Conservation (phyloP, 139 green algal genomes). For the Tetraselmis chui region DNA sequence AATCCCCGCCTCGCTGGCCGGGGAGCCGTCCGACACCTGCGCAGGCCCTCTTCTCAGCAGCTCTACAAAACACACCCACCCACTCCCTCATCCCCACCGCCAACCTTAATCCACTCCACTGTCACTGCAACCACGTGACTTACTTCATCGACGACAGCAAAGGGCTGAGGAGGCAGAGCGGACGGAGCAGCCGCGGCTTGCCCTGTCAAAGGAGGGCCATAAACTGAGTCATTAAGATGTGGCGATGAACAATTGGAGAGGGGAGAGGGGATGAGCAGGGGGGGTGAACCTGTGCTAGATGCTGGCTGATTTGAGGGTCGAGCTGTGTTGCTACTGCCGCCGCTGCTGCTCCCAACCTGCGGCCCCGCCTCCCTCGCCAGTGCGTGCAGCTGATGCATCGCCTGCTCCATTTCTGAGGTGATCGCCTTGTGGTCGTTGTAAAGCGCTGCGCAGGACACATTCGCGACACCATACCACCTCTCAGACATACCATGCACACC, state of each 20-base stretch:
- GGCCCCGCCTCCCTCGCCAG: slow-evolving; percentile 6
- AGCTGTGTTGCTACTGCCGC: neutral
- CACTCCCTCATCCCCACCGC: no score
- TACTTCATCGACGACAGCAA: slow-evolving; percentile 78
- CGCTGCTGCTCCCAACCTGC: neutral
- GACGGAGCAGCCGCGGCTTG: neutral
- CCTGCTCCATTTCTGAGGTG: slow-evolving; percentile 45
- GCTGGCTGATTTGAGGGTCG: no score
- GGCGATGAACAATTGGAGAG: no score
- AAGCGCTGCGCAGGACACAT: slow-evolving; percentile 49
- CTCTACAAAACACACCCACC: no score
- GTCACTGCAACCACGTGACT: no score
- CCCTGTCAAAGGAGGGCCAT: neutral
- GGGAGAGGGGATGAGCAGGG: no score
- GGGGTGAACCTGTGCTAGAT: no score
- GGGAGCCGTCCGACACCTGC: slow-evolving; percentile 29
- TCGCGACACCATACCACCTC: no score
- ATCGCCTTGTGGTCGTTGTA: slow-evolving; percentile 74
- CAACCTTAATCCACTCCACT: no score
- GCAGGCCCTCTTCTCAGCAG: no score
- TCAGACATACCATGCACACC: no score
- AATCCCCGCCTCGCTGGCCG: slow-evolving; percentile 56
- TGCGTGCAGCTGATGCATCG: slow-evolving; percentile 55
- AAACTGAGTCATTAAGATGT: neutral
- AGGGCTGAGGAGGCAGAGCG: slow-evolving; percentile 30